A percentile compares a stretch with the other conserved stretches of the same genome.
These are phyloP conservation scores for Gossypium turneri DNA, from an alignment of 345 rosid species.

Conservation along the genomic window DNA sequence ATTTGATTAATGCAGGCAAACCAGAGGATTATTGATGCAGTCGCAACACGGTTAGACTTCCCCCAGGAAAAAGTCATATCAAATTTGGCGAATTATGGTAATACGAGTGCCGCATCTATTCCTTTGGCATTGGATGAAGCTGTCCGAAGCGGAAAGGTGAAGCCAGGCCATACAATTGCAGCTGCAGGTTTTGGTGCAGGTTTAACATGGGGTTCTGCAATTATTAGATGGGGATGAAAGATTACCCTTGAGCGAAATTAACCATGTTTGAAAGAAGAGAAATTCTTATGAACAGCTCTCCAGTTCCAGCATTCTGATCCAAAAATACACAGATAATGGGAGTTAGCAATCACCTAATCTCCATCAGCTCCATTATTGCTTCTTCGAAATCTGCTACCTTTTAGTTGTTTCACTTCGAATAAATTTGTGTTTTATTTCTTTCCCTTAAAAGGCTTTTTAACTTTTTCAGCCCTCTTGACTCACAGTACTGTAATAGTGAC, in stretches of 20 bases:
- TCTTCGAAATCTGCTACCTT: constrained; percentile 6
- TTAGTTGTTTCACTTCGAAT: constrained; percentile 15
- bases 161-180: constrained; percentile 74
- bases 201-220: constrained; percentile 93
- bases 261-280: constrained; percentile 3
- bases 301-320: constrained; percentile 7
- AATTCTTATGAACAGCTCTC: constrained; percentile 13
- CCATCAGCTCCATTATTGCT: constrained; percentile 8
- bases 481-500: not conserved
- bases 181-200: constrained; percentile 97
- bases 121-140: constrained; percentile 96
- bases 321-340: constrained; percentile 12
- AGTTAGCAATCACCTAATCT: constrained; percentile 17
- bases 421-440: constrained; percentile 19
- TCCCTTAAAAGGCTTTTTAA: constrained; percentile 6
- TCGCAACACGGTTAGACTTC: constrained; percentile 67
- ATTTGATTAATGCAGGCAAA: constrained; percentile 65
- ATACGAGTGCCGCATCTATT: constrained; percentile 93
- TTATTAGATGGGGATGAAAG: constrained; percentile 75
- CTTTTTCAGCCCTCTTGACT: not conserved
- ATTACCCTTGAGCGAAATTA: not conserved
- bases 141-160: constrained; percentile 84
- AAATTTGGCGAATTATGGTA: constrained; percentile 82
- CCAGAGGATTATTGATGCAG: constrained; percentile 90
- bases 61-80: constrained; percentile 82